Conservation (phyloP, 768 basidiomycete species). For the Leccinum barrowsii region DNA sequence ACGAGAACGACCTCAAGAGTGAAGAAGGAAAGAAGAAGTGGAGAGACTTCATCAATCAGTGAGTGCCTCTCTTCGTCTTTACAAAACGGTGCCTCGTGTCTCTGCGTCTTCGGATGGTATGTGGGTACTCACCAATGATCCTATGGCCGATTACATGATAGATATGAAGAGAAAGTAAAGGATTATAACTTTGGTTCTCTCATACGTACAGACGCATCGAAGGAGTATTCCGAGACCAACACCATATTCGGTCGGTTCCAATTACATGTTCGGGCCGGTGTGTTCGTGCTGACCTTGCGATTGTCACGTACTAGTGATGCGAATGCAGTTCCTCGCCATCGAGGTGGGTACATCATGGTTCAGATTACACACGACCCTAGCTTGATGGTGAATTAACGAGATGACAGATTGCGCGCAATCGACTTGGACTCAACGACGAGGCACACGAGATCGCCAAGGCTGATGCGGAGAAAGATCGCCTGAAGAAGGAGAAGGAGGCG, state of each 20-base stretch:
- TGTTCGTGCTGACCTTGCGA: conserved; percentile 9
- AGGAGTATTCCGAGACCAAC: conserved; percentile 88
- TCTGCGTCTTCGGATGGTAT: background rate
- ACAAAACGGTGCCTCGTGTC: background rate
- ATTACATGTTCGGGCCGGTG: background rate
- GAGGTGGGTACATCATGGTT: conserved; percentile 51
- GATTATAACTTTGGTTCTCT: conserved; percentile 98
- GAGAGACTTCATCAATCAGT: conserved; percentile 83
- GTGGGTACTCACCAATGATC: conserved; percentile 7
- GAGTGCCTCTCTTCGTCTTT: conserved; percentile 21
- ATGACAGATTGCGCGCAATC: conserved; percentile 82
- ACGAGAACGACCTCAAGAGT: conserved; percentile 94
- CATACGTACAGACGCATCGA: conserved; percentile 72
- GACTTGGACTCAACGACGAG: conserved; percentile 83
- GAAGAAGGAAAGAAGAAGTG: conserved; percentile 83
- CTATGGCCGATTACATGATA: conserved; percentile 24
- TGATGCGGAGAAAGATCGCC: conserved; percentile 52
- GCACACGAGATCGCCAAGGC: conserved; percentile 79
- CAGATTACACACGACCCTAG: conserved; percentile 8
- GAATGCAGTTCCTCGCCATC: conserved; percentile 81
- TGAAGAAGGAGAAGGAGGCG: conserved; percentile 59
- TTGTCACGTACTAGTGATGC: conserved; percentile 12
- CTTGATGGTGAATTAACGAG: background rate
- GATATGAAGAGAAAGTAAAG: conserved; percentile 86
- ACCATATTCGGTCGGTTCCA: conserved; percentile 79